Conservation (phyloP, 1,139 yeast species). For the Protomyces gravidus region DNA sequence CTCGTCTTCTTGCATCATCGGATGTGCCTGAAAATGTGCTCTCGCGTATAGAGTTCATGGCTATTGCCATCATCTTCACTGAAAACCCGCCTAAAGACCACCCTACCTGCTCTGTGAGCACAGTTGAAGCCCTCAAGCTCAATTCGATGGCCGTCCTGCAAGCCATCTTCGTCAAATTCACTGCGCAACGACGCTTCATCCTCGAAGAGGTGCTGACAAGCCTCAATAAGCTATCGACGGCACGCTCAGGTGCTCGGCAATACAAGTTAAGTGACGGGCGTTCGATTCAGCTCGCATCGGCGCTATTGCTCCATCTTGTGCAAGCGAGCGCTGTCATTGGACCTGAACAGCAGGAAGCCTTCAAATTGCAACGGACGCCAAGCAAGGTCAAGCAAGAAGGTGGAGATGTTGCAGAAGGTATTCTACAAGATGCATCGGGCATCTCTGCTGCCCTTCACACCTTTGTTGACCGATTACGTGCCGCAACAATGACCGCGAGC, state of each 20-base stretch:
- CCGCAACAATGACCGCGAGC: slow-evolving; percentile 44
- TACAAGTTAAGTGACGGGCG: slow-evolving; percentile 47
- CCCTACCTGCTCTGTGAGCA: neutral
- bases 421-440: neutral
- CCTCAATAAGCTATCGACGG: slow-evolving; percentile 49
- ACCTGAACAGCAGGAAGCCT: neutral
- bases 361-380: slow-evolving; percentile 29
- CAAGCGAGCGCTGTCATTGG: slow-evolving; percentile 40
- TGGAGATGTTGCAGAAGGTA: slow-evolving; percentile 4
- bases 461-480: slow-evolving; percentile 38
- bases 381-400: slow-evolving; percentile 31
- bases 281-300: slow-evolving; percentile 50
- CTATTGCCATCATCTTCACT: slow-evolving; percentile 45
- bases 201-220: slow-evolving; percentile 57
- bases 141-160: slow-evolving; percentile 45
- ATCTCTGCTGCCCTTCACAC: neutral
- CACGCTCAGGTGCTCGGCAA: slow-evolving; percentile 47
- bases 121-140: slow-evolving; percentile 28
- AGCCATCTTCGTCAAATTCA: slow-evolving; percentile 47
- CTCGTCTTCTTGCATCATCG: slow-evolving; percentile 6
- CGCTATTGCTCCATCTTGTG: slow-evolving; percentile 47
- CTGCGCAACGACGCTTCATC: slow-evolving; percentile 56
- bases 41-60: slow-evolving; percentile 52
- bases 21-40: slow-evolving; percentile 44
- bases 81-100: slow-evolving; percentile 33